Base-by-base conservation (phyloP, 768 basidiomycete species). In the Leccinum ochraceum region DNA sequence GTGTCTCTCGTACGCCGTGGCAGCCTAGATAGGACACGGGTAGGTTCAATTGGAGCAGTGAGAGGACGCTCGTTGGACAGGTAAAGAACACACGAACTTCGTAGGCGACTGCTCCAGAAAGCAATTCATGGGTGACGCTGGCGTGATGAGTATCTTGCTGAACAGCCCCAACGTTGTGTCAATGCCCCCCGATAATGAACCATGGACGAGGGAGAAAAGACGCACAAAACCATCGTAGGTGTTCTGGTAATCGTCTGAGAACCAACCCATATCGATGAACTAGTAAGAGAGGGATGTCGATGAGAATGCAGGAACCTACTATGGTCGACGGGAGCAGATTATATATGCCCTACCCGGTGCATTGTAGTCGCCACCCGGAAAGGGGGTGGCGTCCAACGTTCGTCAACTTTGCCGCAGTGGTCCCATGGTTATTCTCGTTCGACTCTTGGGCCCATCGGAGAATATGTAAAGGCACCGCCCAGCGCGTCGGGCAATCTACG, bases 1-100 rank as follows among this genome's bases (percentile, higher is more conserved):
- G 34, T 70, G 71, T 0, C 66, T 1, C 61, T 71, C 69, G 24
- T 68, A 71, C 2, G 60, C 57, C 39, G 60, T 70, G 26, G 51
- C 6, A 53, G 56, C 63, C 70, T 71, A 36, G 20, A 56, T 26
- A 13, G 20, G 24, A 53, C 9, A 13, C 17, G 26, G n/a, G 16
- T 26, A 24, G 37, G 6, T 6, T 28, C 9, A 11, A 39, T 53
- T 14, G 8, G 50, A 3, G 9, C 11, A 20, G 20, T 6, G 2
- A 39, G 39, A 44, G 24, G 11, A 49, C 26, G 6, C 20, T 17
- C 14, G 17, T n/a, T 3, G 2, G 11, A 32, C n/a, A n/a, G 28
- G 9, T 8, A 44, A 44, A 44, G 17, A 8, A 11, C n/a, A 11
- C n/a, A 60, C 61, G 24, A 30, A 70, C 69, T 63, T 67, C 59